Conservation (phyloP, 164 flowering plant genomes). For the Protea cynaroides region DNA sequence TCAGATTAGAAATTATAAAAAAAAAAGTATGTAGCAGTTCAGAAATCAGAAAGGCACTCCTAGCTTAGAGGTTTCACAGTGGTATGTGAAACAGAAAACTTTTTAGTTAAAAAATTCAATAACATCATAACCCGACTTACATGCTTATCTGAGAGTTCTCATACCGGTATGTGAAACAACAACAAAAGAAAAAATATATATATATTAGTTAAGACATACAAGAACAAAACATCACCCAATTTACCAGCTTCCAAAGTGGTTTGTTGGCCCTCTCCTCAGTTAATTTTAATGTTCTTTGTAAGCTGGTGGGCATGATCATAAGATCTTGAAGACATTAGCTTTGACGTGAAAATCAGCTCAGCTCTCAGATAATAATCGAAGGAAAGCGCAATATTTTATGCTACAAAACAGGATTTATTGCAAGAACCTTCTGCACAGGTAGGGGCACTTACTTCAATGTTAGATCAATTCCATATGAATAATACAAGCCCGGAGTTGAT, state of each 20-base stretch:
- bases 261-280: constrained; percentile 68
- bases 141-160: no score
- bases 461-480: constrained; percentile 84
- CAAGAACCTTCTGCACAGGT: neutral
- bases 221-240: no score
- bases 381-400: neutral
- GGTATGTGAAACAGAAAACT: neutral
- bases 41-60: no score
- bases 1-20: no score
- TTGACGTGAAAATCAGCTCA: constrained; percentile 5
- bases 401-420: constrained; percentile 4
- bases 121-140: constrained; percentile 1
- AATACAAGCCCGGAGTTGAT: constrained; percentile 90
- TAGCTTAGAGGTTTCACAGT: neutral
- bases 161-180: no score
- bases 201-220: no score
- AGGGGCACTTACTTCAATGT: constrained; percentile 61
- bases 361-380: neutral
- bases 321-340: constrained; percentile 16
- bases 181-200: no score
- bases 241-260: constrained; percentile 94
- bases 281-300: constrained; percentile 69
- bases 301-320: constrained; percentile 43
- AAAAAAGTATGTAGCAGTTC: no score
- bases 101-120: neutral